Percentiles rank a stretch among this genome's conserved stretches.
These are phyloP conservation scores for Lasiodiplodia theobromae DNA, from an alignment of 2,329 filamentous ascomycete species.

Conservation along the genomic window DNA sequence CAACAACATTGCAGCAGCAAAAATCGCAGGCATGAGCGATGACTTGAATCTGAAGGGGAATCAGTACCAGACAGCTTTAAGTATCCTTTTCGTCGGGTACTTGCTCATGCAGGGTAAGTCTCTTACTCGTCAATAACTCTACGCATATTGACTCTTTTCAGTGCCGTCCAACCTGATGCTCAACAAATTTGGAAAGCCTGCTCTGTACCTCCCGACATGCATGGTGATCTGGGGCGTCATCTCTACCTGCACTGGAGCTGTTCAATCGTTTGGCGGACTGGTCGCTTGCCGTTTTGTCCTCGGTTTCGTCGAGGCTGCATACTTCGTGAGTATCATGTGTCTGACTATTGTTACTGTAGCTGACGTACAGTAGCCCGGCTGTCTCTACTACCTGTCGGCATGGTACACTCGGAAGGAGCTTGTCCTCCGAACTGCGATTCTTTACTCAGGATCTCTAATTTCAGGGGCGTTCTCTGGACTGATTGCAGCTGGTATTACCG, in stretches of 20 bases:
- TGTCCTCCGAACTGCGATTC: conserved; percentile 58
- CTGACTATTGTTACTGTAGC: conserved; percentile 36
- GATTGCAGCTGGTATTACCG: conserved; percentile 60
- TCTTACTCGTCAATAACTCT: not conserved
- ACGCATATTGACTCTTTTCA: not conserved
- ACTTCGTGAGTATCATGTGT: not conserved
- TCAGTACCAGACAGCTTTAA: conserved; percentile 44
- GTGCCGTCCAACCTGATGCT: conserved; percentile 29
- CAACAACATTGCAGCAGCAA: conserved; percentile 45
- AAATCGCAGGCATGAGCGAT: conserved; percentile 43
- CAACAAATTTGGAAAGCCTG: conserved; percentile 27
- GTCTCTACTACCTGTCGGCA: conserved; percentile 57
- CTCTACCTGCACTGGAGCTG: conserved; percentile 20
- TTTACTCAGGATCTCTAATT: conserved; percentile 60
- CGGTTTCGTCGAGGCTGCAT: conserved; percentile 27
- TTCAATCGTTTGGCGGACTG: conserved; percentile 21
- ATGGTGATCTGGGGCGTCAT: conserved; percentile 30
- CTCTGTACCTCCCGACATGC: conserved; percentile 25
- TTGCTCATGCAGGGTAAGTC: conserved; percentile 32
- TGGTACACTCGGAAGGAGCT: conserved; percentile 64
- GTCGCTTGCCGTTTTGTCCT: conserved; percentile 25
- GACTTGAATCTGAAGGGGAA: conserved; percentile 41
- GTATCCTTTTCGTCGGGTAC: conserved; percentile 36
- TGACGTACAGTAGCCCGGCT: conserved; percentile 42
- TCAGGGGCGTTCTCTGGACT: conserved; percentile 61